Base-by-base conservation (phyloP, 2,329 filamentous ascomycete species). In the Apiospora koreana region DNA sequence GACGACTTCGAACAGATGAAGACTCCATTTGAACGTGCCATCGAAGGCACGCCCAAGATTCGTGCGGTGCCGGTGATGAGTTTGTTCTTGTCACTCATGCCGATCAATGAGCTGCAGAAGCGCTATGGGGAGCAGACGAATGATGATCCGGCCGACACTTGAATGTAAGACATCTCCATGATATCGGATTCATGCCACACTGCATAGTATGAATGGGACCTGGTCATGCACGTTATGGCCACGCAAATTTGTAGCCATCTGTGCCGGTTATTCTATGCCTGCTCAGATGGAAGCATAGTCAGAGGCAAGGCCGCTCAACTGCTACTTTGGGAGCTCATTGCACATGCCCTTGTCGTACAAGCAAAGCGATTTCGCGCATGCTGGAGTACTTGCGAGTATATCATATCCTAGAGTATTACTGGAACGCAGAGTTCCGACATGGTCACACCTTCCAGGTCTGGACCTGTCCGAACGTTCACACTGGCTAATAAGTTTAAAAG, bases 1-100 rank as follows among this genome's bases (percentile, higher is more conserved):
- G 83, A 84, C 62, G 84, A 83, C 28, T 92, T 91, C 73, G 89
- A 91, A 78, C 79, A 83, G 14, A 87, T 88, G 83, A 83, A 85
- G 71, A 86, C 82, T n/a, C 84, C 86, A 2, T 87, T 91, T 72
- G 85, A 88, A 77, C 82, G 84, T 72, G 87, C 87, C 6, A 80
- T 87, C 25, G 78, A 85, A 74, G 84, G 85, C 38, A 82, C 76
- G 50, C 80, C 81, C n/a, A 81, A 83, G 28, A 78, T 83, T 72
- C 82, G 83, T 71, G 83, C 80, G 28, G 79, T 86, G 68, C 87
- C 87, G 21, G 85, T 88, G 50, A 81, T 93, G 83, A 88, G 86
- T 72, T 81, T 92, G 28, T 90, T 91, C 73, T 77, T 93, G 21
- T 88, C 89, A 0, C 79, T 82, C 35, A 79, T 80, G 18, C 80